phyloP scores from a whole-genome alignment of 139 green algal genomes.

The Eudorina sp. region DNA sequence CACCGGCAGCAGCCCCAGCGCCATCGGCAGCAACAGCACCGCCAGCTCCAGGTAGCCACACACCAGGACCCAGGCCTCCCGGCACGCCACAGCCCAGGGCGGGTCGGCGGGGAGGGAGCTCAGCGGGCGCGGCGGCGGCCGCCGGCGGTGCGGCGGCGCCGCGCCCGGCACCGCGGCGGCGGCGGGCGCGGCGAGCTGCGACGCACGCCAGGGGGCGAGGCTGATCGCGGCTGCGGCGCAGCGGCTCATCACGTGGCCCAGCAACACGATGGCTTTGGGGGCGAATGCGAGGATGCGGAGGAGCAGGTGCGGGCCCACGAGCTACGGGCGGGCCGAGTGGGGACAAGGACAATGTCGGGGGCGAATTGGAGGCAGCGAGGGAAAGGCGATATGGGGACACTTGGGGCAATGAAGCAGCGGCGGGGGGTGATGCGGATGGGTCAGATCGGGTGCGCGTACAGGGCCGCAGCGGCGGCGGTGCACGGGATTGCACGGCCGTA shows the following conservation, averaged over 20 bases:
- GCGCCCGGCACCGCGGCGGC: neutral
- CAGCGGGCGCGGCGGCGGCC: neutral
- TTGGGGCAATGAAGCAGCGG: too few relatives aligned
- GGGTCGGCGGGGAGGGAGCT: neutral
- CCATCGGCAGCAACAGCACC: conserved; percentile 35
- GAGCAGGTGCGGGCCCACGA: conserved; percentile 3
- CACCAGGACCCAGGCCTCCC: conserved; percentile 42
- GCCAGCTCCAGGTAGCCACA: conserved; percentile 35
- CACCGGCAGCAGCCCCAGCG: conserved; percentile 13
- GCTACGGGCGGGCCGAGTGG: neutral
- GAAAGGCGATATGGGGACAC: too few relatives aligned
- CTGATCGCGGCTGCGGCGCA: too few relatives aligned
- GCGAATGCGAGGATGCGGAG: conserved; percentile 40
- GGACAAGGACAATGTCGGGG: too few relatives aligned
- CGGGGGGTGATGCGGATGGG: too few relatives aligned
- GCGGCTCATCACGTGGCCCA: too few relatives aligned
- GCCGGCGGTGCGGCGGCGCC: neutral
- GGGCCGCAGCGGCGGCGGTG: too few relatives aligned
- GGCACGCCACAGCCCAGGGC: conserved; percentile 26
- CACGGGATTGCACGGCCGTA: too few relatives aligned
- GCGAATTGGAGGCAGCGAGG: too few relatives aligned
- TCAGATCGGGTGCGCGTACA: too few relatives aligned
- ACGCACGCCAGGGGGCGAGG: too few relatives aligned
- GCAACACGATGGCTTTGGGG: conserved; percentile 12
- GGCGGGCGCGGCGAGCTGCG: too few relatives aligned